These are phyloP conservation scores for Coleophoma crateriformis DNA, from an alignment of 2,329 filamentous ascomycete genomes.

Conservation along the genomic window DNA sequence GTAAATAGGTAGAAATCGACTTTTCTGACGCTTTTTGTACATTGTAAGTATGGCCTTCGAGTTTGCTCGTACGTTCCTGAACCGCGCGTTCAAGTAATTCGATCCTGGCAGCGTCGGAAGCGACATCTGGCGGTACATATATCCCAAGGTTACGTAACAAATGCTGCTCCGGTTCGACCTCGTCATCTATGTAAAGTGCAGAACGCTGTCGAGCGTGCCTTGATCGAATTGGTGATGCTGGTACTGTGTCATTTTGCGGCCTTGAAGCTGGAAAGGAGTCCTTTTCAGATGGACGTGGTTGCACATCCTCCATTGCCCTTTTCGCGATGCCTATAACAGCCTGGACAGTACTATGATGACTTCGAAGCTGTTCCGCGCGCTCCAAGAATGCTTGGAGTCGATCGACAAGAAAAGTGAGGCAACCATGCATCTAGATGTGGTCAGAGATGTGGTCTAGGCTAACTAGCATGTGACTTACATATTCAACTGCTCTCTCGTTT, in stretches of 20 bases:
- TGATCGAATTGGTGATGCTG: constrained; percentile 19
- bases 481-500: constrained; percentile 41
- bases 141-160: constrained; percentile 44
- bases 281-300: not conserved
- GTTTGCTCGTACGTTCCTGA: constrained; percentile 35
- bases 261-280: constrained; percentile 6
- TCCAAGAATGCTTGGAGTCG: constrained; percentile 36
- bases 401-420: constrained; percentile 44
- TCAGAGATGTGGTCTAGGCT: constrained; percentile 1
- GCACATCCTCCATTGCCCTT: constrained; percentile 30
- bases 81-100: constrained; percentile 21
- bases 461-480: constrained; percentile 33
- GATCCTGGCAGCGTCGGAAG: constrained; percentile 15
- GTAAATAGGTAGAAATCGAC: constrained; percentile 33
- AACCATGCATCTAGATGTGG: constrained; percentile 41
- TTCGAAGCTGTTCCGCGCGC: constrained; percentile 38
- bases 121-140: constrained; percentile 30
- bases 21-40: constrained; percentile 47
- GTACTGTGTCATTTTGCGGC: constrained; percentile 11
- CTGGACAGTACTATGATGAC: constrained; percentile 35
- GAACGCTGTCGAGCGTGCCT: constrained; percentile 20
- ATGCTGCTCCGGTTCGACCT: constrained; percentile 27
- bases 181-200: constrained; percentile 32
- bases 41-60: constrained; percentile 36
- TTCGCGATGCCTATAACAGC: constrained; percentile 37